These are phyloP conservation scores for Boletus bicolor DNA, from an alignment of 768 basidiomycete genomes.

Conservation along the genomic window DNA sequence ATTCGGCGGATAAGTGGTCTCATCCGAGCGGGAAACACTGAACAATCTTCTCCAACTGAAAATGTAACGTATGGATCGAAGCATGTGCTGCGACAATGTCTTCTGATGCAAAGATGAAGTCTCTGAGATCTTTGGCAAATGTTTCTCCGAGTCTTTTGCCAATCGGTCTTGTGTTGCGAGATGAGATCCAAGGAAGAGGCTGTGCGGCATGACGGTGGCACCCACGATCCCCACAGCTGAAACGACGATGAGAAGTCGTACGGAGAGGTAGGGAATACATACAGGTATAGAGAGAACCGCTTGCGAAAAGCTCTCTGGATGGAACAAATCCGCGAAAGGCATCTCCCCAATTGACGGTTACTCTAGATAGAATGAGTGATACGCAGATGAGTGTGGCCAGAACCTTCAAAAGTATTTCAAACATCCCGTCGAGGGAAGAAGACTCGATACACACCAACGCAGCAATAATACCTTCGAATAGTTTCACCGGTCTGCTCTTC, in stretches of 20 bases:
- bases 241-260: slow-evolving; percentile 13
- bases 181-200: slow-evolving; percentile 83
- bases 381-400: slow-evolving; percentile 76
- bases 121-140: slow-evolving; percentile 14
- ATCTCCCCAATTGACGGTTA: slow-evolving; percentile 66
- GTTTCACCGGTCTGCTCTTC: slow-evolving; percentile 58
- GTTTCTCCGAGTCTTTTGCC: slow-evolving; percentile 25
- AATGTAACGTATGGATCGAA: slow-evolving; percentile 3
- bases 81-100: slow-evolving; percentile 21
- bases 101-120: slow-evolving; percentile 8
- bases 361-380: slow-evolving; percentile 67
- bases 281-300: slow-evolving; percentile 66
- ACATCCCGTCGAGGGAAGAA: not conserved
- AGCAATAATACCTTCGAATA: slow-evolving; percentile 67
- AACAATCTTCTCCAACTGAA: slow-evolving; percentile 23
- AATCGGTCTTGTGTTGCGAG: slow-evolving; percentile 82
- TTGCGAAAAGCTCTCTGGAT: slow-evolving; percentile 56
- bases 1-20: slow-evolving; percentile 19
- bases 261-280: slow-evolving; percentile 21
- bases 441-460: slow-evolving; percentile 44
- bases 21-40: slow-evolving; percentile 21
- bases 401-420: slow-evolving; percentile 38
- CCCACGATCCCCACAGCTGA: slow-evolving; percentile 70
- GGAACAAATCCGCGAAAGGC: slow-evolving; percentile 79
- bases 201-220: slow-evolving; percentile 93